Percentiles rank a stretch among this genome's conserved stretches.
Evolutionary conservation across 2,329 filamentous ascomycete genomes (phyloP).

Genomic region (Talaromyces sp.): DNA sequence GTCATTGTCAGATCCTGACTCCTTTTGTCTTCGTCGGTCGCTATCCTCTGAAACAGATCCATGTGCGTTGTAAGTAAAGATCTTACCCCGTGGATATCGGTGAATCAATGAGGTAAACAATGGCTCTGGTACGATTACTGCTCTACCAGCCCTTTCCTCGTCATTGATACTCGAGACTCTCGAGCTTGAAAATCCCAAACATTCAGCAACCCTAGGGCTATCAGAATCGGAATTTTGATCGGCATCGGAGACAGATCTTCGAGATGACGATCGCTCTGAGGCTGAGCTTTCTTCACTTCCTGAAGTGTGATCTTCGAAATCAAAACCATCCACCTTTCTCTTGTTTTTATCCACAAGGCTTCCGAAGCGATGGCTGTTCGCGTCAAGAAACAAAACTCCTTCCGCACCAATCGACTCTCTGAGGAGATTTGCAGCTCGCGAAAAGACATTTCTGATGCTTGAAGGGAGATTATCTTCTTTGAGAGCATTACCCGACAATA

Average conservation of each 20-base stretch:
- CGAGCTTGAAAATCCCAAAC: slow-evolving; percentile 24
- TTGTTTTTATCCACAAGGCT: slow-evolving; percentile 15
- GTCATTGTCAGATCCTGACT: slow-evolving; percentile 1
- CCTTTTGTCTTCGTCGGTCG: slow-evolving; percentile 5
- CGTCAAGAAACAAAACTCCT: slow-evolving; percentile 40
- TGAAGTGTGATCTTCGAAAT: slow-evolving; percentile 2
- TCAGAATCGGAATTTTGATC: slow-evolving; percentile 1
- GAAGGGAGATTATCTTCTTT: slow-evolving; percentile 13
- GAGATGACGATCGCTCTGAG: slow-evolving; percentile 5
- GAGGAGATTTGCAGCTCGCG: slow-evolving; percentile 50
- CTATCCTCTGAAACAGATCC: slow-evolving; percentile 28
- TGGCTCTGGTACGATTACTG: slow-evolving; percentile 21
- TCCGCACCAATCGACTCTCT: slow-evolving; percentile 47
- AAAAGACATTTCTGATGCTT: slow-evolving; percentile 38
- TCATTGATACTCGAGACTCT: slow-evolving; percentile 18
- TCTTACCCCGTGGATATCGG: slow-evolving; percentile 32
- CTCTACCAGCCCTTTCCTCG: slow-evolving; percentile 1
- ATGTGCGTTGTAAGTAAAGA: slow-evolving; percentile 29
- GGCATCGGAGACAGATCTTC: neutral
- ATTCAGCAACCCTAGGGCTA: slow-evolving; percentile 5
- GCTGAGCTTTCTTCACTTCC: slow-evolving; percentile 28
- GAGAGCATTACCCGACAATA: slow-evolving; percentile 6
- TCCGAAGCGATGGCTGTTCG: slow-evolving; percentile 20
- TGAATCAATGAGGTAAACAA: slow-evolving; percentile 24
- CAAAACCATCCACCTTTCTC: slow-evolving; percentile 11